Conservation (phyloP, 192 early-diverging fungal genomes). For the Fimicolochytrium jonesii region DNA sequence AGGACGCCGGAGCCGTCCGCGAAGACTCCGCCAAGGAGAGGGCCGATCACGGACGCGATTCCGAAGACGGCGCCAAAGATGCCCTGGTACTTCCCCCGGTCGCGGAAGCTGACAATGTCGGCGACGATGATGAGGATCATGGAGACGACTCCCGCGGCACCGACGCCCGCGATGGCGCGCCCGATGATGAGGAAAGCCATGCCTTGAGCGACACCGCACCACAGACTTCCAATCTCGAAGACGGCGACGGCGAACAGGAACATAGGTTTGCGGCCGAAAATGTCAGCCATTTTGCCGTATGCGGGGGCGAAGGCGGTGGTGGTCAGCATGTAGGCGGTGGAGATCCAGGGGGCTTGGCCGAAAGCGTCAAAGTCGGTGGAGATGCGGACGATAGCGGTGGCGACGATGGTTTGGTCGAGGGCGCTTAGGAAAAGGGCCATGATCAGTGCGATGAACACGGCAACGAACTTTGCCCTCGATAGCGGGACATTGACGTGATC, state of each 20-base stretch:
- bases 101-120: conserved; percentile 69
- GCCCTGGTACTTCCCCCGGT: conserved; percentile 87
- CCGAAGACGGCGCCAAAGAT: conserved; percentile 77
- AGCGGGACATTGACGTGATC: conserved; percentile 6
- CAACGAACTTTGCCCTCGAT: neutral
- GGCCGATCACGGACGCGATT: conserved; percentile 72
- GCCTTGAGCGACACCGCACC: conserved; percentile 71
- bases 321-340: conserved; percentile 36
- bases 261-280: conserved; percentile 82
- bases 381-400: conserved; percentile 69
- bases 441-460: conserved; percentile 40
- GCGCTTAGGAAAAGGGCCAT: conserved; percentile 67
- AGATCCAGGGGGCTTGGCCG: conserved; percentile 75
- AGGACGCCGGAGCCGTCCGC: conserved; percentile 44
- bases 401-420: conserved; percentile 79
- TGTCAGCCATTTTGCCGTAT: conserved; percentile 86
- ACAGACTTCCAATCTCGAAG: conserved; percentile 75
- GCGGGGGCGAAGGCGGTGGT: conserved; percentile 65
- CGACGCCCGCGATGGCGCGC: conserved; percentile 77
- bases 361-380: conserved; percentile 63
- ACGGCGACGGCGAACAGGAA: conserved; percentile 69
- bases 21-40: conserved; percentile 82
- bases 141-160: conserved; percentile 70
- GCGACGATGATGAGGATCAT: conserved; percentile 77
- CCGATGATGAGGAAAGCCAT: conserved; percentile 66